Base-by-base conservation (phyloP, 2,329 filamentous ascomycete genomes). In the Colletotrichum siamense region DNA sequence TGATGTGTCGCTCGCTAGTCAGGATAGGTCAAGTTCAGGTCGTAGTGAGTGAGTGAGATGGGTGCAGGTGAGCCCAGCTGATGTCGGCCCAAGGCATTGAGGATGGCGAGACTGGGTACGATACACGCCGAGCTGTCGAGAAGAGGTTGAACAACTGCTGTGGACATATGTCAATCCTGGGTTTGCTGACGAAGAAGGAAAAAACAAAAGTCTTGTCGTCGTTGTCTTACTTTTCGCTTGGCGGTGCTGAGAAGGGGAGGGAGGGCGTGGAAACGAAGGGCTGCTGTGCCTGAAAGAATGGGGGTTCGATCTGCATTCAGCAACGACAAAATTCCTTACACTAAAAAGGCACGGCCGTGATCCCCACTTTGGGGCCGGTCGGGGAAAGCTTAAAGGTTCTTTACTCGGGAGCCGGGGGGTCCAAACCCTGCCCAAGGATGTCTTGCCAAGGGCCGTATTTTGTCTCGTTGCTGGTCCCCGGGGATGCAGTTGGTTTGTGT, bases 1-100 rank as follows among this genome's bases (percentile, higher is more conserved):
- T 66, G 74, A 63, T 74, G 59, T 62, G 74, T 76, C 65, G 65
- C 59, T 76, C 59, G 71, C 59, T 63, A 55, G 57, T 63, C 24
- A 26, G 57, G 44, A 52, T 52, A 52, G 44, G 44, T 52, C 10
- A 52, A 52, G 30, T 63, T 44, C 57, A 65, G 57, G 44, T 59
- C 52, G 67, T 59, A 28, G 70, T 55, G 34, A 16, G 26, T 76
- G 70, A 39, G 61, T 36, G 28, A 71, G 61, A 39, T 18, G 59
- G 10, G 59, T 44, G 24, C 49, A 61, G 30, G 30, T 61, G 34
- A 65, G 59, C 70, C 64, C 65, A 22, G 65, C 32, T 65, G 62
- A 49, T 36, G 34, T 66, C 61, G 68, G 68, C 68, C 36, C 67
- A 71, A 70, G n/a, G 59, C 71, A 65, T 65, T 59, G 59, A 65